Conservation (phyloP, 2,329 filamentous ascomycete species). For the Zymoseptoria ardabiliae region DNA sequence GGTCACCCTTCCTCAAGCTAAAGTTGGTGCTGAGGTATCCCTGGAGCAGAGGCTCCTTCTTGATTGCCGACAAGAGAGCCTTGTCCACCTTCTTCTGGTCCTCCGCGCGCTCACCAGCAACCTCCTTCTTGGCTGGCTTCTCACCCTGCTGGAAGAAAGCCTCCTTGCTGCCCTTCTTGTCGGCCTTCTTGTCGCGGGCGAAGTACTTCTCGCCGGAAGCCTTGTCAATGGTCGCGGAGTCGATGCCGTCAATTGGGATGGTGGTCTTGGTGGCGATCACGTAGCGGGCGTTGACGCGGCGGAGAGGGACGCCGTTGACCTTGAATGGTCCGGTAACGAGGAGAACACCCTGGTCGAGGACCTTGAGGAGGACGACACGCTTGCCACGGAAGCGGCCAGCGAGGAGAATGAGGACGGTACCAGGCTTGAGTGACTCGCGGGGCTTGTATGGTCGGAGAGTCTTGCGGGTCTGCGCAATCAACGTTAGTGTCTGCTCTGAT, state of each 20-base stretch:
- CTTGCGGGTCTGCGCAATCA: conserved; percentile 73
- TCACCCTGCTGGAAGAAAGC: conserved; percentile 99
- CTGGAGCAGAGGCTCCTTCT: conserved; percentile 92
- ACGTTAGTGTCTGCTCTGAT: conserved; percentile 13
- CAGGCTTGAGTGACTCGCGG: conserved; percentile 83
- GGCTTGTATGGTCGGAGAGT: conserved; percentile 78
- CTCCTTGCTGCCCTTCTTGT: conserved; percentile 87
- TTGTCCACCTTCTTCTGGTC: conserved; percentile 99
- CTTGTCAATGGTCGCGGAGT: conserved; percentile 67
- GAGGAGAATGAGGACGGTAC: conserved; percentile 96
- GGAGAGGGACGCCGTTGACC: conserved; percentile 97
- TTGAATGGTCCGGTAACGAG: conserved; percentile 99
- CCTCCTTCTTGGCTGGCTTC: conserved; percentile 98
- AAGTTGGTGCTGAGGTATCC: conserved; percentile 94
- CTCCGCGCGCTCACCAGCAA: conserved; percentile 80
- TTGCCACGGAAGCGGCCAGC: conserved; percentile 99
- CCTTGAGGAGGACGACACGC: conserved; percentile 98
- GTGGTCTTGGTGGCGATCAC: conserved; percentile 85
- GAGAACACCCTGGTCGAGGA: conserved; percentile 93
- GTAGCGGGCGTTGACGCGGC: conserved; percentile 86
- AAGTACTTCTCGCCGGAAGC: conserved; percentile 81
- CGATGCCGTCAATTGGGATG: conserved; percentile 77
- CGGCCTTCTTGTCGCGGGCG: conserved; percentile 85
- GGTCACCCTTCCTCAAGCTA: conserved; percentile 98
- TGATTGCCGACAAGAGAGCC: conserved; percentile 88